Conservation (phyloP, 148 eudicot genomes). For the Vaccinium corymbosum region DNA sequence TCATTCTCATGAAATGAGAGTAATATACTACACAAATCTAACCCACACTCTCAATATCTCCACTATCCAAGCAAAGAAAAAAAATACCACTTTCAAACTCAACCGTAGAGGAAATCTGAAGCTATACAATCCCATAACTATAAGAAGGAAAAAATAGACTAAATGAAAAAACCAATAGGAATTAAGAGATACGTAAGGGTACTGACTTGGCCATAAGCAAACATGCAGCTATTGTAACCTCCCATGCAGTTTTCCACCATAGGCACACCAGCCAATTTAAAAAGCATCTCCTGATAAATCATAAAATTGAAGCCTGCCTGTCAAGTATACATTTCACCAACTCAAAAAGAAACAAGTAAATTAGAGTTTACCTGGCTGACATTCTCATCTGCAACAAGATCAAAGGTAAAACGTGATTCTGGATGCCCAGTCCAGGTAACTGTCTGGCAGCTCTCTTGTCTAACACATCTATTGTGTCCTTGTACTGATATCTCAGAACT, state of each 20-base stretch:
- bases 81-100: not conserved
- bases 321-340: not conserved
- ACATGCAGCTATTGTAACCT: slow-evolving; percentile 98
- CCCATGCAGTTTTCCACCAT: slow-evolving; percentile 96
- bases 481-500: slow-evolving; percentile 78
- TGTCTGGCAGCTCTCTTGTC: slow-evolving; percentile 83
- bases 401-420: slow-evolving; percentile 95
- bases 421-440: slow-evolving; percentile 98
- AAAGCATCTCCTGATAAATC: slow-evolving; percentile 73
- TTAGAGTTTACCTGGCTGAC: slow-evolving; percentile 67
- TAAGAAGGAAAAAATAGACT: not conserved
- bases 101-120: not conserved
- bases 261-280: slow-evolving; percentile 90
- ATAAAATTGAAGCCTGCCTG: slow-evolving; percentile 9
- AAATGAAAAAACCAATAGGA: not conserved
- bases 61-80: not conserved
- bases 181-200: not conserved
- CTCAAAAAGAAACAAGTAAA: not conserved
- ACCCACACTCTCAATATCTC: not conserved
- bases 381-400: slow-evolving; percentile 86
- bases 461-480: slow-evolving; percentile 70
- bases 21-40: not conserved
- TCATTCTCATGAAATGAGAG: not conserved
- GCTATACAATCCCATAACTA: not conserved
- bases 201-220: slow-evolving; percentile 98